Conservation (phyloP, 2,329 filamentous ascomycete species). For the Stachybotrys elegans region DNA sequence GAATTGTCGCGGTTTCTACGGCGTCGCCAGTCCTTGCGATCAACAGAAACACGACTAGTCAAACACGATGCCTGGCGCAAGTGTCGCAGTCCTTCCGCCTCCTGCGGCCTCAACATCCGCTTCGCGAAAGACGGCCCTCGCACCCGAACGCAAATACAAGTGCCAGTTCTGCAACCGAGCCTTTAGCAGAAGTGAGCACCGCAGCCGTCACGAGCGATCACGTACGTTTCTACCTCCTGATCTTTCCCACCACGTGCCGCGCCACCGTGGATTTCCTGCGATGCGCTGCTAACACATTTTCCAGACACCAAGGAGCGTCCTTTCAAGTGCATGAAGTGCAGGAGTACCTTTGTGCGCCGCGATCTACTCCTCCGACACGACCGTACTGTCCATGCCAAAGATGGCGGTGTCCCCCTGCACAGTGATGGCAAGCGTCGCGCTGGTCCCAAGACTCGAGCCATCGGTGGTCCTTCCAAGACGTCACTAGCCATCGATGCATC, state of each 20-base stretch:
- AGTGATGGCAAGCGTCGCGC: slow-evolving; percentile 88
- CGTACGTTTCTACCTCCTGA: slow-evolving; percentile 62
- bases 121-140: slow-evolving; percentile 69
- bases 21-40: slow-evolving; percentile 13
- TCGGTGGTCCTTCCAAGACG: slow-evolving; percentile 66
- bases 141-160: slow-evolving; percentile 97
- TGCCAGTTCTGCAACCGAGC: slow-evolving; percentile 98
- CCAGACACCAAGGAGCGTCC: slow-evolving; percentile 96
- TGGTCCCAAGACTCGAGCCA: slow-evolving; percentile 60
- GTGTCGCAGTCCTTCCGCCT: slow-evolving; percentile 59
- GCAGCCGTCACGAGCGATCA: slow-evolving; percentile 93
- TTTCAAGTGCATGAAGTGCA: slow-evolving; percentile 97
- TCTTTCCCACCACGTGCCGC: too few species aligned
- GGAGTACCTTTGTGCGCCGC: slow-evolving; percentile 96
- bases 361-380: slow-evolving; percentile 96
- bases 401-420: slow-evolving; percentile 88
- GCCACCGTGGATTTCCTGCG: too few species aligned
- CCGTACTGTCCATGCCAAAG: slow-evolving; percentile 96
- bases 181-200: slow-evolving; percentile 95
- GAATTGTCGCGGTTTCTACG: slow-evolving; percentile 9
- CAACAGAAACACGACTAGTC: slow-evolving; percentile 25
- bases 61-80: slow-evolving; percentile 64
- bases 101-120: slow-evolving; percentile 63
- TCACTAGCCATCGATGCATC: slow-evolving; percentile 76
- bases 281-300: too few species aligned